Evolutionary conservation across 1,284 basidiomycete genomes (phyloP), one percentile per base, ranked within the genome.

Genomic region (Mycosarcoma mackinlayi): DNA sequence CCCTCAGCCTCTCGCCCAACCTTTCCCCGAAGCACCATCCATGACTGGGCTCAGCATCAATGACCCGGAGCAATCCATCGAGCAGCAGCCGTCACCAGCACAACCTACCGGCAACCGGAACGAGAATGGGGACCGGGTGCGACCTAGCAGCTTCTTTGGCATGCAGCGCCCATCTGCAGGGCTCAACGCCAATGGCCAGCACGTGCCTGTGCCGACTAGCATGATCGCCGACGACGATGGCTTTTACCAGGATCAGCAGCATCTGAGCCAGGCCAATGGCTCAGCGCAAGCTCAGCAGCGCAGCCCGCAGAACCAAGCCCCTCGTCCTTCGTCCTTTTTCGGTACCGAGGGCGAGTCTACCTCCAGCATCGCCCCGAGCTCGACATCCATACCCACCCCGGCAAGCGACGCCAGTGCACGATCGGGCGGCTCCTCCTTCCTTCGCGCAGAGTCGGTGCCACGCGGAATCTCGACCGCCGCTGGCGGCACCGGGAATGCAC

Each of bases 141-240:
- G 75, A 34, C 71, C 71, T 9, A 68, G 56, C 51, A 74, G 66
- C 63, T 78, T 78, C 59, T 76, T 75, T 44, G 76, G 76, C 27
- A 75, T 75, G 75, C 64, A 78, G 35, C 42, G 53, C 21, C 76
- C 76, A 7, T 27, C 58, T 24, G 74, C 74, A 30, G 67, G 60
- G 11, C 52, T 72, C 47, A 67, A 54, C 39, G 55, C 71, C 16
- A 51, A 63, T 4, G 67, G 71, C 6, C 71, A 71, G 10, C 59
- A 63, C 6, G 57, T 66, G 19, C 63, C 74, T 14, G 48, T 71
- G 0, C 65, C 66, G 19, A n/a, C 46, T 10, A 51, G 50, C 47
- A 56, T 65, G 53, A 45, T 71, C 30, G 34, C 57, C 6, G 62
- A 65, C 23, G 66, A 65, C 16, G 59, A 59, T 38, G 56, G 55